Base-by-base conservation (phyloP, 495 filamentous ascomycete species). In the Friedmanniomyces endolithicus region DNA sequence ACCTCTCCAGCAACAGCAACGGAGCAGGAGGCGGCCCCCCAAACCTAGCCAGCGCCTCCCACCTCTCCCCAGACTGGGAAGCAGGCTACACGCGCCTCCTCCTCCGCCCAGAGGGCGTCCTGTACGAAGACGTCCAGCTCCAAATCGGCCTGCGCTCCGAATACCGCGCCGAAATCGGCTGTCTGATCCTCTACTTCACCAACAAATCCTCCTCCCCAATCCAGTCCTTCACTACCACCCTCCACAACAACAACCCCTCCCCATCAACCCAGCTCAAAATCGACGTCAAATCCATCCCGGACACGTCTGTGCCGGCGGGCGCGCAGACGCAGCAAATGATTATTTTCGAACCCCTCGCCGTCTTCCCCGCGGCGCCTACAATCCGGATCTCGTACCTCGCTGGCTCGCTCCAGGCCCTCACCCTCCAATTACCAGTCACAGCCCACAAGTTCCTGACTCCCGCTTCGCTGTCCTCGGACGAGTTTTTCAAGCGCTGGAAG, bases 401-500 rank as follows among this genome's bases (percentile, higher is more conserved):
- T 0, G 92, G 94, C 61, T 86, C 92, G 0, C 75, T 97, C 44
- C 94, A 99, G 69, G 90, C 88, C 0, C 74, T 96, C 29, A 97
- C 92, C 0, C 75, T 99, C 14, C 88, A 89, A 66, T 77, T 99
- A 2, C 94, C 94, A 0, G 80, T 99, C 3, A 71, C 86, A 2
- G 79, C 88, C 55, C 90, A 95, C 65, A 94, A 96, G 60, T 99
- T 92, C 70, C 95, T 97, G 89, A 89, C 95, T 54, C 80, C 85
- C 0, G 90, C 94, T 0, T 78, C 85, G 37, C 69, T 99, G 35
- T 77, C 77, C 9, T 81, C 81, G 0, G 92, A 96, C 47, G 92
- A 97, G 57, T 99, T 97, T 71, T 99, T 99, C 74, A 96, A 92
- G 74, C 76, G 94, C 20, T 99, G 94, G 94, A 87, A 92, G 69